These are phyloP conservation scores for Chaetomium strumarium DNA, from an alignment of 2,329 filamentous ascomycete genomes.

Conservation along the genomic window DNA sequence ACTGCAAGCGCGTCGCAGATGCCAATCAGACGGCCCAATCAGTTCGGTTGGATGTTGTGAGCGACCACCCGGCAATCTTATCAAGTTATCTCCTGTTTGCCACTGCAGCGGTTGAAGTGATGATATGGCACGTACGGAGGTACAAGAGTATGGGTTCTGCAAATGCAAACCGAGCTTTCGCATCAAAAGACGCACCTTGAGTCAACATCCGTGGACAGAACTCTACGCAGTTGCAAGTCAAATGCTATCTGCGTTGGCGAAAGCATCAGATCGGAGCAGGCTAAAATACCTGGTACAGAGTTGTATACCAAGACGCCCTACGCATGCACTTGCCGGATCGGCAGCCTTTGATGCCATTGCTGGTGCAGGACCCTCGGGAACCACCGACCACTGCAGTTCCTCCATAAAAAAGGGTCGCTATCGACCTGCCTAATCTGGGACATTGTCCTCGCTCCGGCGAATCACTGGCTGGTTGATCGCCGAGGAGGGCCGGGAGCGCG, in stretches of 20 bases:
- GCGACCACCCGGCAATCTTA: not conserved
- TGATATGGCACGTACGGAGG: too few species aligned
- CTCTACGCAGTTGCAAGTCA: too few species aligned
- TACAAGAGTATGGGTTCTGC: too few species aligned
- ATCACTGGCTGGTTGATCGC: slow-evolving; percentile 14
- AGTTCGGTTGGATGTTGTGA: not conserved
- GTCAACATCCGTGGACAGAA: too few species aligned
- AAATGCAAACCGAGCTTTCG: too few species aligned
- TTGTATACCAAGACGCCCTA: not conserved
- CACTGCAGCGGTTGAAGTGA: too few species aligned
- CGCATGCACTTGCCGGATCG: slow-evolving; percentile 11
- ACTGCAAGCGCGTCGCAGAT: not conserved
- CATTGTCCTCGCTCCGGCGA: slow-evolving; percentile 17
- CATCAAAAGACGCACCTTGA: too few species aligned
- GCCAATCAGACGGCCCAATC: slow-evolving; percentile 1
- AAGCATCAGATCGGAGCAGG: not conserved
- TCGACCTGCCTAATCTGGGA: slow-evolving; percentile 26
- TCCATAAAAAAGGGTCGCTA: slow-evolving; percentile 12
- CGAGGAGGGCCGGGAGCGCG: not conserved
- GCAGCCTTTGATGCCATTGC: slow-evolving; percentile 6
- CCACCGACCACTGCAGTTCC: not conserved
- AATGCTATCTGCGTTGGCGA: too few species aligned
- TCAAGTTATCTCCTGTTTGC: not conserved
- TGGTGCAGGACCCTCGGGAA: not conserved
- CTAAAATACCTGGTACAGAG: slow-evolving; percentile 2